Base-by-base conservation (phyloP, 2,329 filamentous ascomycete species). In the Talaromyces sp. region DNA sequence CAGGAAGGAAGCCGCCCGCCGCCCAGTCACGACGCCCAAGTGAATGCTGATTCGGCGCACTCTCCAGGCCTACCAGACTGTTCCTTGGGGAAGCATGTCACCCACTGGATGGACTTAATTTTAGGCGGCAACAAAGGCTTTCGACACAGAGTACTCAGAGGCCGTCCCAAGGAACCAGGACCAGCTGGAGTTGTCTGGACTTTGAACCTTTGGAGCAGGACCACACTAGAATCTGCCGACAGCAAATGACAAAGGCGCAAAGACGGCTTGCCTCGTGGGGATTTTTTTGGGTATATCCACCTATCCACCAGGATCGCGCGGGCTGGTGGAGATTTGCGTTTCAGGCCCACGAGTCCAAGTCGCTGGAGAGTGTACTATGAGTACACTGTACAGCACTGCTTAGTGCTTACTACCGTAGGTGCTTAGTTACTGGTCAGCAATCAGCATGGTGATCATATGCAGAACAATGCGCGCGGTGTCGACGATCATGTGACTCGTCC, bases 41-140 rank as follows among this genome's bases (percentile, higher is more conserved):
- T 36, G 29, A 54, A 54, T 22, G 51, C 17, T 54, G 51, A 54
- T 54, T 54, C 51, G 51, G 27, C 19, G 51, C 51, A 31, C 27
- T 54, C 25, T 13, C 15, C 25, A 31, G 53, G 53, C 31, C 51
- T 54, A 36, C 53, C 53, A 56, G 5, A 36, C 29, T 25, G 53
- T 36, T 15, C 31, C 53, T 25, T 56, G 53, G 53, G 53, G 53
- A 56, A 36, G 53, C 19, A 36, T 56, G 2, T 29, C 29, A 15
- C 51, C 22, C n/a, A 54, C 51, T 54, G 51, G 51, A 34, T 56
- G 53, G 31, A 25, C 53, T 56, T 25, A 56, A 36, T 36, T 36
- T 56, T 36, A 56, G 53, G 53, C 51, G 51, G 51, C 51, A 56
- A 56, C 51, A 56, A 22, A 56, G 51, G 51, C 53, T 34, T 56